A percentile compares a stretch with the other conserved stretches of the same genome.
phyloP scores from a whole-genome alignment of 306 rosid genomes.

The Acacia acuminata region DNA sequence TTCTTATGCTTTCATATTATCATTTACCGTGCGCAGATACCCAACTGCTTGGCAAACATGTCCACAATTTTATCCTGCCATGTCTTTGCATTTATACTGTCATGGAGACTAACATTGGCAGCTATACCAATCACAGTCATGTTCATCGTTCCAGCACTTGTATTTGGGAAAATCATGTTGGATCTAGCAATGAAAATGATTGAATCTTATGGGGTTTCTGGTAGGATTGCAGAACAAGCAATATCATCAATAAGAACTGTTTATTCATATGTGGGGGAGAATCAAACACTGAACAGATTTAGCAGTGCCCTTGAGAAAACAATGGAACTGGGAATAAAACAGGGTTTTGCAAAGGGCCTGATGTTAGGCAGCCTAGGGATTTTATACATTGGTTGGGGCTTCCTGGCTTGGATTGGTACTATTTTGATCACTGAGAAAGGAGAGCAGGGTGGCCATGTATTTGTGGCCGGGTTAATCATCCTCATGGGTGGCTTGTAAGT shows the following conservation, averaged over 20 bases:
- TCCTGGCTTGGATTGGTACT: slow-evolving; percentile 94
- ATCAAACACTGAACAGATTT: slow-evolving; percentile 64
- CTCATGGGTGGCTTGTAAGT: slow-evolving; percentile 98
- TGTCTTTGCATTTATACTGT: slow-evolving; percentile 71
- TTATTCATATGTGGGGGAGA: slow-evolving; percentile 81
- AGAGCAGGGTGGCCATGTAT: slow-evolving; percentile 82
- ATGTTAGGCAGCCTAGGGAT: slow-evolving; percentile 94
- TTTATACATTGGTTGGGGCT: slow-evolving; percentile 85
- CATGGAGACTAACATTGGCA: slow-evolving; percentile 86
- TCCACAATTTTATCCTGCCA: slow-evolving; percentile 89
- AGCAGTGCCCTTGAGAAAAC: slow-evolving; percentile 69
- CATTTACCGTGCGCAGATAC: slow-evolving; percentile 55
- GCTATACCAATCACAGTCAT: slow-evolving; percentile 77
- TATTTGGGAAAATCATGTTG: slow-evolving; percentile 77
- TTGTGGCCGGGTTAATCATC: slow-evolving; percentile 80
- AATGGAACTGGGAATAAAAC: slow-evolving; percentile 67
- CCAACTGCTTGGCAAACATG: slow-evolving; percentile 74
- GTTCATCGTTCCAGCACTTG: slow-evolving; percentile 80
- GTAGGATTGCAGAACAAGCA: slow-evolving; percentile 89
- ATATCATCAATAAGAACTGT: slow-evolving; percentile 85
- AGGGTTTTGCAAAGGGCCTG: slow-evolving; percentile 77
- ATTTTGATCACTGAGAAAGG: slow-evolving; percentile 62
- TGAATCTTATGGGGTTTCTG: slow-evolving; percentile 85
- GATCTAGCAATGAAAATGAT: slow-evolving; percentile 78
- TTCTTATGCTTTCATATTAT: slow-evolving; percentile 20